phyloP scores from a whole-genome alignment of 257 asterid genomes.

The Jaltomata sinuosa region DNA sequence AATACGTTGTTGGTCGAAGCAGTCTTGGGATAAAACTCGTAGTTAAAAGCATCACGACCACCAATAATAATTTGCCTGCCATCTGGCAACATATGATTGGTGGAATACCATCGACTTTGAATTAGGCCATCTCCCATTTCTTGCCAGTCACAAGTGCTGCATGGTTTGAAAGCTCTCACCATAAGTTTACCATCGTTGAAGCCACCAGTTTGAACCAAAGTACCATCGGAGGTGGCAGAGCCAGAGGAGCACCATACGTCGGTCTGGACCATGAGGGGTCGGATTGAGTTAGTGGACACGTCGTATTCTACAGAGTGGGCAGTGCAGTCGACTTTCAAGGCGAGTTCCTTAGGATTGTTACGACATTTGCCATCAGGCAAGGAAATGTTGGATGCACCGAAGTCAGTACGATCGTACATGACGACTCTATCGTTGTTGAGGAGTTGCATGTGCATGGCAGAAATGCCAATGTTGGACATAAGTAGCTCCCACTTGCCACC shows the following conservation, averaged over 20 bases:
- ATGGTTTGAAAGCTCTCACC: background rate
- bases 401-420: constrained; percentile 44
- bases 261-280: constrained; percentile 36
- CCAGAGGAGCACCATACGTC: constrained; percentile 53
- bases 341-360: constrained; percentile 11
- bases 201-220: constrained; percentile 40
- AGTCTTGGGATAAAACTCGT: constrained; percentile 13
- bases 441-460: constrained; percentile 62
- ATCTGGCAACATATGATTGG: constrained; percentile 15
- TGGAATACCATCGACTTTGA: constrained; percentile 21
- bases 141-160: constrained; percentile 14
- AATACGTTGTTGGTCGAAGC: background rate
- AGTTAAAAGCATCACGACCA: constrained; percentile 9
- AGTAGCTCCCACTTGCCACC: constrained; percentile 40
- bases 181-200: constrained; percentile 16
- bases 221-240: constrained; percentile 27
- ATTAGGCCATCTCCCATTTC: background rate
- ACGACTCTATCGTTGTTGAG: constrained; percentile 39
- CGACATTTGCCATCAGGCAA: constrained; percentile 32
- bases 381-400: constrained; percentile 33
- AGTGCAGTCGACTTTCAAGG: constrained; percentile 26
- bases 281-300: constrained; percentile 19
- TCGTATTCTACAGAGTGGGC: constrained; percentile 52
- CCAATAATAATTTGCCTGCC: constrained; percentile 15
- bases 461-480: constrained; percentile 22